Base-by-base conservation (phyloP, 805 yeast genomes). In the Spencermartinsiella europaea region DNA sequence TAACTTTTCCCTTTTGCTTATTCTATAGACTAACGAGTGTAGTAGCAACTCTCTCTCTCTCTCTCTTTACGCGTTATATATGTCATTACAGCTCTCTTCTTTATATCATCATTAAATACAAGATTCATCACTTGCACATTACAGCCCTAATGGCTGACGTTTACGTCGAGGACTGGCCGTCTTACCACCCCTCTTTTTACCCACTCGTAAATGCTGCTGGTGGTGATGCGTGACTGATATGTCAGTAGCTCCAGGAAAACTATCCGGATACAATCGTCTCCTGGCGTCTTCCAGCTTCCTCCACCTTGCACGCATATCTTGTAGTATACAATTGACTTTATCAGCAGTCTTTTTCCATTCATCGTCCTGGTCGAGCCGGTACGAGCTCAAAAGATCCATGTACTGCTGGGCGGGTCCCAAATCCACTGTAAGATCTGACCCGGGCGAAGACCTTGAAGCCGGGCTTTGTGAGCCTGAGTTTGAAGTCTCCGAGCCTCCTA, bases 331-430 rank as follows among this genome's bases (percentile, higher is more conserved):
- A n/a, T 39, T 21, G 33, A 53, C 50, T 33, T 47, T 48, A 22
- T 45, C 42, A 17, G 57, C 55, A 5, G 48, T 46, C 20, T 44
- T 36, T 14, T 39, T 42, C 57, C 57, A 53, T 28, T 48, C 50
- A 22, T 46, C 51, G 17, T 49, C 53, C 25, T 52, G 40, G 27
- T 52, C 53, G 21, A 47, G 36, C 31, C 19, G 14, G 21, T 25
- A 48, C n/a, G 36, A 21, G 16, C 45, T 21, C n/a, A 50, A 45
- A 31, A 36, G 39, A 34, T 48, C 45, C 38, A 50, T 47, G 41
- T 42, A 33, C 15, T 10, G 17, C 43, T 31, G 28, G 16, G 47
- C 50, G 4, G 50, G 37, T 7, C 34, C 50, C 34, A 49, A 36
- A 1, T 43, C 44, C 31, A 42, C 21, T 20, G 45, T 37, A 12